Base-by-base conservation (phyloP, 2,329 filamentous ascomycete species). In the Ceratocystis alfenasii region DNA sequence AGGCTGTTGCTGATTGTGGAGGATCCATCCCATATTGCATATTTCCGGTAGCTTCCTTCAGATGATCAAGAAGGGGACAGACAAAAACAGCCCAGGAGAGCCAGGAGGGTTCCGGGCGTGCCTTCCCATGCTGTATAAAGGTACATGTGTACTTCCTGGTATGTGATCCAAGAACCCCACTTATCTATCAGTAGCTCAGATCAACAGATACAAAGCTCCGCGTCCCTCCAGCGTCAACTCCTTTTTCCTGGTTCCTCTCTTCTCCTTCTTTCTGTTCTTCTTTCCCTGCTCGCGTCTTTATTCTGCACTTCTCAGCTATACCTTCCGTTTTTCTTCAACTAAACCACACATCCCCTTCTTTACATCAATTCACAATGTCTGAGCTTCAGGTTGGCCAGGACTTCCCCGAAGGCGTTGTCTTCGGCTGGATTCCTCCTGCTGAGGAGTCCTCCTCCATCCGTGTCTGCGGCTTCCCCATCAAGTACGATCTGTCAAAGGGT, bases 401-500 rank as follows among this genome's bases (percentile, higher is more conserved):
- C 75, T 93, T 97, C 82, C 92, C 92, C 71, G 79, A 85, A 71
- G 87, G 83, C 71, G 87, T 95, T 69, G 80, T 81, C 76, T 96
- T 96, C 81, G 87, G 85, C 72, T 94, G 92, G 82, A 83, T 94
- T 70, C 87, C 89, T 68, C 90, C 89, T 76, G 82, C 85, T 15
- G 78, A 82, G 66, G 89, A 93, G 72, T 82, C 79, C 63, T 78
- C 82, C 69, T 81, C 83, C 70, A 83, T 95, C 71, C 89, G 83
- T 65, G 79, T 83, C 69, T 96, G 92, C 76, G 91, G 91, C 70
- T 82, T 88, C 67, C 90, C 90, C 68, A 81, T 86, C 73, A 82
- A 83, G 73, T 95, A 88, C 79, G 80, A 94, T 71, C 91, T 91
- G 73, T 88, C 84, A 79, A 87, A 91, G 76, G 82, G 83, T 84